These are phyloP conservation scores for Barnettozyma siamensis DNA, from an alignment of 805 yeast genomes.

Conservation along the genomic window DNA sequence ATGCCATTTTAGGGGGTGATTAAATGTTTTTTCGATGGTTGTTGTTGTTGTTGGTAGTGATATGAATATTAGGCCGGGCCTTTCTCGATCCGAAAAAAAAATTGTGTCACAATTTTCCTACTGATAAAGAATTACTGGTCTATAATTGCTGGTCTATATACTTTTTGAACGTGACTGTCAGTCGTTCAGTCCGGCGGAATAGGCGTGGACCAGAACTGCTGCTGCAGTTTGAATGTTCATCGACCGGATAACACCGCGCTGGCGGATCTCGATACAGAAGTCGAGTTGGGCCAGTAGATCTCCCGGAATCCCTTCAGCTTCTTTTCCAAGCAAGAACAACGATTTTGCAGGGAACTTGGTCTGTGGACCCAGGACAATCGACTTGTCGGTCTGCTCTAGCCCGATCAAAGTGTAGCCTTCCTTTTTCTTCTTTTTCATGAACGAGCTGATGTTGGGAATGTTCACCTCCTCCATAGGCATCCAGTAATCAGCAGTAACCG, in stretches of 20 bases:
- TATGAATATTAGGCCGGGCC: too few relatives aligned
- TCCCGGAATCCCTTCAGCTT: constrained; percentile 89
- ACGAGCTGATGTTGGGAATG: constrained; percentile 46
- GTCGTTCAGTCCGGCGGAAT: constrained; percentile 35
- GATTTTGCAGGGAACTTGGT: constrained; percentile 76
- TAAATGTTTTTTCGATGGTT: not conserved
- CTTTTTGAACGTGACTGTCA: too few relatives aligned
- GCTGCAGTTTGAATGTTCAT: constrained; percentile 98
- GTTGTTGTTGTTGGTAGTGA: not conserved
- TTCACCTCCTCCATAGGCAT: constrained; percentile 86
- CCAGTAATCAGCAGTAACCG: constrained; percentile 94
- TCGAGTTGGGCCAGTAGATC: constrained; percentile 76
- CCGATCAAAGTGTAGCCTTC: constrained; percentile 89
- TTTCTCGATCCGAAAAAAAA: not conserved
- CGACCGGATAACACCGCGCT: constrained; percentile 85
- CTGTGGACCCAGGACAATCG: constrained; percentile 59
- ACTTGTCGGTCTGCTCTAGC: constrained; percentile 86
- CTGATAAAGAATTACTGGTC: too few relatives aligned
- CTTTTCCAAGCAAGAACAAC: constrained; percentile 74
- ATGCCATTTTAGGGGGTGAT: not conserved
- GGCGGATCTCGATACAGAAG: constrained; percentile 85
- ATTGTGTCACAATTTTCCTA: not conserved
- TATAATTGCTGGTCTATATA: too few relatives aligned
- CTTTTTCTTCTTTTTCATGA: constrained; percentile 52
- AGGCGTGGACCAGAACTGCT: constrained; percentile 90